phyloP scores from a whole-genome alignment of 2,329 filamentous ascomycete species.

The Aspergillus puulaauensis region DNA sequence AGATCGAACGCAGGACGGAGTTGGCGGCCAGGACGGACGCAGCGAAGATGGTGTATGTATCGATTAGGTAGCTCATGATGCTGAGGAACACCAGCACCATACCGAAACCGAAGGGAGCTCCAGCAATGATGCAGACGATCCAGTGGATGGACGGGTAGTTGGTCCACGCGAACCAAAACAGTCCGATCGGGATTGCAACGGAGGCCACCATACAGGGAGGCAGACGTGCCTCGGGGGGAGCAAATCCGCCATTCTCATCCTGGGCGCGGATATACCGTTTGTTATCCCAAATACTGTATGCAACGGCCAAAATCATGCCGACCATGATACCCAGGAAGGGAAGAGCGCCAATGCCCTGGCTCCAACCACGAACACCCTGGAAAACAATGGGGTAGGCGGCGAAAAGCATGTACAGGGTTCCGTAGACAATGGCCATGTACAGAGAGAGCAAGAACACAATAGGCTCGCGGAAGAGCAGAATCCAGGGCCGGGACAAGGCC shows the following conservation, averaged over 20 bases:
- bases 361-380: constrained; percentile 46
- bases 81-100: constrained; percentile 43
- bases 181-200: constrained; percentile 54
- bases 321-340: constrained; percentile 51
- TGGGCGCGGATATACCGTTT: constrained; percentile 42
- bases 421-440: constrained; percentile 54
- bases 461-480: constrained; percentile 50
- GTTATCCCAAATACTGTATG: constrained; percentile 44
- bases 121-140: constrained; percentile 38
- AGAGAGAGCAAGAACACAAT: constrained; percentile 52
- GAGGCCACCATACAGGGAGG: constrained; percentile 51
- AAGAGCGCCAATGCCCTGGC: constrained; percentile 47
- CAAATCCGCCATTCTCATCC: constrained; percentile 53
- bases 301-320: constrained; percentile 40
- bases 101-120: constrained; percentile 43
- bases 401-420: constrained; percentile 55
- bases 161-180: constrained; percentile 64
- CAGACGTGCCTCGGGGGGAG: constrained; percentile 60
- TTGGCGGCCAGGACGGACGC: constrained; percentile 46
- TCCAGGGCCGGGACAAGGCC: constrained; percentile 51
- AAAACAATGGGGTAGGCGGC: constrained; percentile 54
- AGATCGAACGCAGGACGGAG: constrained; percentile 47
- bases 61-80: constrained; percentile 45
- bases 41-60: constrained; percentile 45
- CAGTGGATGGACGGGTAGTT: constrained; percentile 46